These are phyloP conservation scores for Fallopia convolvulus DNA, from an alignment of 148 eudicot species.

Conservation along the genomic window DNA sequence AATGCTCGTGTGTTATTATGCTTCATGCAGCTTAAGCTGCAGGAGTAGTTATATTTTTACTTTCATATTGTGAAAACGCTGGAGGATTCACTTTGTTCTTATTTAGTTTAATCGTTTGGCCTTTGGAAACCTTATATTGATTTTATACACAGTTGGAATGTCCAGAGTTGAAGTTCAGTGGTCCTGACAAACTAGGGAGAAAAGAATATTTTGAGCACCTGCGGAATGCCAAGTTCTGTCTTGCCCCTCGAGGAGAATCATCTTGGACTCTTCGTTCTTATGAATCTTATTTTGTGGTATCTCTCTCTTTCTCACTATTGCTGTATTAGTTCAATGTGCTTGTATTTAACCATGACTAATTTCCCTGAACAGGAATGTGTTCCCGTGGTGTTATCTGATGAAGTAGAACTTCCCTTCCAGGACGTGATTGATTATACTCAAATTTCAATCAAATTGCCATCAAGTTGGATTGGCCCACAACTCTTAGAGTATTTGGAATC, in stretches of 20 bases:
- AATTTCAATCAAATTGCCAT: slow-evolving; percentile 93
- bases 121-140: not conserved
- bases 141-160: slow-evolving; percentile 73
- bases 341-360: not conserved
- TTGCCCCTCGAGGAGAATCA: slow-evolving; percentile 97
- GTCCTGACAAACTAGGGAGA: slow-evolving; percentile 62
- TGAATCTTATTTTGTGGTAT: slow-evolving; percentile 95
- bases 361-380: slow-evolving; percentile 73
- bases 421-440: slow-evolving; percentile 68
- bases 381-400: slow-evolving; percentile 84
- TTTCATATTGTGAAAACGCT: too few species aligned
- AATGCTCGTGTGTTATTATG: not conserved
- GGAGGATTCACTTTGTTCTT: not conserved
- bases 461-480: slow-evolving; percentile 60
- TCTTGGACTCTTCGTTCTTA: slow-evolving; percentile 98
- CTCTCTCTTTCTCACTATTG: slow-evolving; percentile 22
- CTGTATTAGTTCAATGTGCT: not conserved
- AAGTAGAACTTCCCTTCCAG: slow-evolving; percentile 88
- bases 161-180: slow-evolving; percentile 95
- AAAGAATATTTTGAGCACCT: slow-evolving; percentile 83
- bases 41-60: too few species aligned
- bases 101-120: not conserved
- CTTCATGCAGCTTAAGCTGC: not conserved
- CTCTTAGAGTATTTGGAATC: slow-evolving; percentile 84
- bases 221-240: slow-evolving; percentile 90